A percentile compares a stretch with the other conserved stretches of the same genome.
These are phyloP conservation scores for Leishmania tropica DNA, from an alignment of 208 protist species.

Conservation along the genomic window DNA sequence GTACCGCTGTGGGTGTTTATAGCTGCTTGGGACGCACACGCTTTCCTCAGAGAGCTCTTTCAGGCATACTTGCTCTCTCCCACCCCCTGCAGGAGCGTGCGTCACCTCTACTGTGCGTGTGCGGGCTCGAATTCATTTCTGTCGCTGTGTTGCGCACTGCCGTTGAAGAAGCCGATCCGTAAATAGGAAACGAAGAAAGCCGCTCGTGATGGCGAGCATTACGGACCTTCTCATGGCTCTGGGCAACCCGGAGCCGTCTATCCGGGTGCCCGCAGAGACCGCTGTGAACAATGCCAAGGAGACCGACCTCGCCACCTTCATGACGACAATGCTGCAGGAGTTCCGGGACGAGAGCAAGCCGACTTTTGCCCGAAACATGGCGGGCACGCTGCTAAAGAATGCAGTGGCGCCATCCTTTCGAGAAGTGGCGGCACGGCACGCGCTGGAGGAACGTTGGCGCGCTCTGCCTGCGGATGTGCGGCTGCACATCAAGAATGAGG, in stretches of 20 bases:
- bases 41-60: background rate
- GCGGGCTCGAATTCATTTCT: background rate
- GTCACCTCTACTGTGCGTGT: background rate
- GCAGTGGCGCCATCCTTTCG: slow-evolving; percentile 88
- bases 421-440: slow-evolving; percentile 65
- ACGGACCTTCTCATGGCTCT: slow-evolving; percentile 77
- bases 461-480: slow-evolving; percentile 55
- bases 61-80: background rate
- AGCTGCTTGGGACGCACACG: background rate
- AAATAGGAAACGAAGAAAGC: background rate
- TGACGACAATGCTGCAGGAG: slow-evolving; percentile 86
- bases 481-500: slow-evolving; percentile 68
- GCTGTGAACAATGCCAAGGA: slow-evolving; percentile 72
- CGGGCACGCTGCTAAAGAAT: slow-evolving; percentile 96
- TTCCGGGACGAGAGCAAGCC: slow-evolving; percentile 93
- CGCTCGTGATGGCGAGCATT: slow-evolving; percentile 48
- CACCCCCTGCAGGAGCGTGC: background rate
- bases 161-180: background rate
- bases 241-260: slow-evolving; percentile 61
- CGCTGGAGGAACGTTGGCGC: slow-evolving; percentile 75
- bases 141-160: background rate
- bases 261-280: slow-evolving; percentile 79
- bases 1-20: background rate
- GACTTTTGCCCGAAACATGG: slow-evolving; percentile 83
- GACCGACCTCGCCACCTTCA: slow-evolving; percentile 79